These are phyloP conservation scores for Buddleja alternifolia DNA, from an alignment of 257 asterid species.

Conservation along the genomic window DNA sequence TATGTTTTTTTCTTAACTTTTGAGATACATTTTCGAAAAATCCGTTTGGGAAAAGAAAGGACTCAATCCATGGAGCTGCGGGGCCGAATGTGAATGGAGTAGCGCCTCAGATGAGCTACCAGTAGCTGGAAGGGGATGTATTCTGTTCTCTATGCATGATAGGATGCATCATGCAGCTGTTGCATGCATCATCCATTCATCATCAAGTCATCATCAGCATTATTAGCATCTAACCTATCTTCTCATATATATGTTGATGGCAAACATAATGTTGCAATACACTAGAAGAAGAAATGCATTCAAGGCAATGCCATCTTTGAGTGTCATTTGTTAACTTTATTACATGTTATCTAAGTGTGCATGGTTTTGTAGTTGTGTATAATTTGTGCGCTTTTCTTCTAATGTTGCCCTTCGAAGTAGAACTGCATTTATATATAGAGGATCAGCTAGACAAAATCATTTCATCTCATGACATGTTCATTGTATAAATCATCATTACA, in stretches of 20 bases:
- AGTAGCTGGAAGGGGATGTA: conserved; percentile 88
- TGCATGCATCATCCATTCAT: conserved; percentile 92
- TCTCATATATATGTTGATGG: background rate
- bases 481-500: background rate
- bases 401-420: background rate
- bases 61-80: conserved; percentile 46
- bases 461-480: conserved; percentile 17
- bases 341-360: background rate
- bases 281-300: conserved; percentile 55
- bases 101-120: conserved; percentile 70
- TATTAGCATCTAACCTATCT: conserved; percentile 4
- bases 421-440: background rate
- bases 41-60: conserved; percentile 96
- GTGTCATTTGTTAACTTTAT: conserved; percentile 23
- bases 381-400: conserved; percentile 2
- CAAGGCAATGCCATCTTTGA: conserved; percentile 39
- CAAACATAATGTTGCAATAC: conserved; percentile 42
- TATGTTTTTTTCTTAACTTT: conserved; percentile 58
- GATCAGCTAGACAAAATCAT: background rate
- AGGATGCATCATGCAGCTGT: conserved; percentile 94
- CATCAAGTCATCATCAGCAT: conserved; percentile 80
- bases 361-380: conserved; percentile 7
- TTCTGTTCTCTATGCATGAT: conserved; percentile 76
- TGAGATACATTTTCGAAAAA: conserved; percentile 91
- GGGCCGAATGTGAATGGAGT: conserved; percentile 63